Conservation (phyloP, 140 eudicot species). For the Anethum foeniculum region DNA sequence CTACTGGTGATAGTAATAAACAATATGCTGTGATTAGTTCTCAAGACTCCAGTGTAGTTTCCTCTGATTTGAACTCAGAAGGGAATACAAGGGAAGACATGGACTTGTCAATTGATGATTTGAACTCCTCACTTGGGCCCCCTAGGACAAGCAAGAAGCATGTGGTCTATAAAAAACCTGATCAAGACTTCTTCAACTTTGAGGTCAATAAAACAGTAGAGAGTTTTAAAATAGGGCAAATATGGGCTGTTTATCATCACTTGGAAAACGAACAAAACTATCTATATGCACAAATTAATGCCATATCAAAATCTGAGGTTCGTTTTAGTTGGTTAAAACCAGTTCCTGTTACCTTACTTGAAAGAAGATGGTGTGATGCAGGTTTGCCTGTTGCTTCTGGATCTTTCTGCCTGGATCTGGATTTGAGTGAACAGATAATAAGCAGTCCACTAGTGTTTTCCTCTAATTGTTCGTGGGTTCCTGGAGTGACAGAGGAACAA, state of each 20-base stretch:
- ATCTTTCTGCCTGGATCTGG: constrained; percentile 40
- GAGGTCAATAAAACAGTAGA: constrained; percentile 29
- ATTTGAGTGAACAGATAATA: constrained; percentile 19
- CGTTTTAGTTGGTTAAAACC: constrained; percentile 51
- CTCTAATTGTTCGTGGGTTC: constrained; percentile 37
- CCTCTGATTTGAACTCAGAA: constrained; percentile 40
- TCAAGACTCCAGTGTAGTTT: constrained; percentile 39
- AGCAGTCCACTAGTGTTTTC: constrained; percentile 34
- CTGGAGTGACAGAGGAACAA: constrained; percentile 38
- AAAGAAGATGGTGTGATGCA: constrained; percentile 58
- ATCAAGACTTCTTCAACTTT: constrained; percentile 38
- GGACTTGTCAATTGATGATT: constrained; percentile 17
- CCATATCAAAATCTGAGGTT: constrained; percentile 20
- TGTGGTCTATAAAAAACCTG: constrained; percentile 9
- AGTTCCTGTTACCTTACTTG: constrained; percentile 34
- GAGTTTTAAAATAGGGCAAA: constrained; percentile 34
- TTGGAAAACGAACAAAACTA: constrained; percentile 22
- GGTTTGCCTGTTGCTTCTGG: constrained; percentile 62
- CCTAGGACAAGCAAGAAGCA: neutral
- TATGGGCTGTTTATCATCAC: constrained; percentile 49
- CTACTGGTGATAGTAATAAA: constrained; percentile 16
- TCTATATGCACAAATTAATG: constrained; percentile 40
- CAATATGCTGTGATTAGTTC: constrained; percentile 18
- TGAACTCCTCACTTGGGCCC: constrained; percentile 21
- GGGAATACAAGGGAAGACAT: constrained; percentile 31